A percentile compares a stretch with the other conserved stretches of the same genome.
These are phyloP conservation scores for Eucalyptus pauciflora DNA, from an alignment of 345 rosid genomes.

Conservation along the genomic window DNA sequence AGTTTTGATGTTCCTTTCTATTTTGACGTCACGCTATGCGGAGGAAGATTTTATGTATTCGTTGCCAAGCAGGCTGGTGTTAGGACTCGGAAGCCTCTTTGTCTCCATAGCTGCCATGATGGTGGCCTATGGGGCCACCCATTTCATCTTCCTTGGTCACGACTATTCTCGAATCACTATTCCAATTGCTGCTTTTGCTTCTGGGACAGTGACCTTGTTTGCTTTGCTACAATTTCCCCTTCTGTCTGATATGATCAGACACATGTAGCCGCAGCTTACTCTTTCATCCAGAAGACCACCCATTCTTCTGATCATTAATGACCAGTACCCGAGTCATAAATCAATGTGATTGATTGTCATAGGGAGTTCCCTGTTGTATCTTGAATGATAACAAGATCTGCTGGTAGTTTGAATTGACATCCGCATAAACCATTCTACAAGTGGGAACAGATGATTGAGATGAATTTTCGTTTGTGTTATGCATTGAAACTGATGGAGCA, in stretches of 20 bases:
- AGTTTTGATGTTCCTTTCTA: constrained; percentile 13
- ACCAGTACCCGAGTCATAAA: too few relatives aligned
- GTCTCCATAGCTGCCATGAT: neutral
- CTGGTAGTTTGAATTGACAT: too few relatives aligned
- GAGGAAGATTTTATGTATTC: constrained; percentile 6
- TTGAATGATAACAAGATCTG: too few relatives aligned
- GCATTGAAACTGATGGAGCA: too few relatives aligned
- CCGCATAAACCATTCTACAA: too few relatives aligned
- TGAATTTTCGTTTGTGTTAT: too few relatives aligned
- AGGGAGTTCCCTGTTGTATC: too few relatives aligned
- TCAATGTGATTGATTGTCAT: too few relatives aligned
- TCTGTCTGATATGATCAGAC: neutral
- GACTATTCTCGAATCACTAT: neutral
- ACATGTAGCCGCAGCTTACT: neutral
- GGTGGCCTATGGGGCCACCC: neutral
- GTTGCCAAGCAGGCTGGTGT: neutral
- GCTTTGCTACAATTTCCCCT: neutral
- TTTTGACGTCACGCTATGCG: constrained; percentile 1
- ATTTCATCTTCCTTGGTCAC: neutral
- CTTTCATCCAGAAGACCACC: too few relatives aligned
- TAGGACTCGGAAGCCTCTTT: neutral
- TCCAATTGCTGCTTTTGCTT: neutral
- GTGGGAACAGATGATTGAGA: too few relatives aligned
- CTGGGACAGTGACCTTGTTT: neutral
- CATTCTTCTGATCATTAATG: too few relatives aligned